phyloP scores from a whole-genome alignment of 305 asterid genomes.

The Stenogyne calaminthoides region DNA sequence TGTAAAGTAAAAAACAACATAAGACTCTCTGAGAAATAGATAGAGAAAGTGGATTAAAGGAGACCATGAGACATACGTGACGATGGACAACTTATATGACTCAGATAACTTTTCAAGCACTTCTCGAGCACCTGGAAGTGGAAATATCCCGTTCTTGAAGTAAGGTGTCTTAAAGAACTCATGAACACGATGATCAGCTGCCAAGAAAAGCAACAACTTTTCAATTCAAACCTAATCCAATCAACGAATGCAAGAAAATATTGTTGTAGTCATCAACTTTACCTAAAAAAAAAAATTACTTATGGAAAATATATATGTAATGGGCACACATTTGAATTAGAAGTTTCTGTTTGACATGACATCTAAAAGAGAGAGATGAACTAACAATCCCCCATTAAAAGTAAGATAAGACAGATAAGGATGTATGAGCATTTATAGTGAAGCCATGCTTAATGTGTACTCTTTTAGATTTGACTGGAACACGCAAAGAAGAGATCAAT shows the following conservation, averaged over 20 bases:
- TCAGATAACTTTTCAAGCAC: slow-evolving; percentile 71
- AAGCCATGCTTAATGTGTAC: background rate
- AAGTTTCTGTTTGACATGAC: background rate
- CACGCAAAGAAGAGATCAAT: background rate
- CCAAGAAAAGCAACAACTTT: slow-evolving; percentile 29
- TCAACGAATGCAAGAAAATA: slow-evolving; percentile 18
- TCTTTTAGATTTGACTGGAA: slow-evolving; percentile 1
- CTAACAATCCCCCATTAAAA: background rate
- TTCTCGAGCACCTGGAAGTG: slow-evolving; percentile 87
- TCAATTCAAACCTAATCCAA: background rate
- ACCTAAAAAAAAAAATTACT: background rate
- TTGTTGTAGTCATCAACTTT: background rate
- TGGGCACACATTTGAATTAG: background rate
- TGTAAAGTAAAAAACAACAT: background rate
- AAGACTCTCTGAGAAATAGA: background rate
- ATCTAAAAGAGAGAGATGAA: background rate
- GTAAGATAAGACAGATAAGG: background rate
- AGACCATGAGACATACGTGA: slow-evolving; percentile 59
- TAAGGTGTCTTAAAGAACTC: slow-evolving; percentile 86
- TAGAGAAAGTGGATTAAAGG: slow-evolving; percentile 11
- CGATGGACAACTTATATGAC: slow-evolving; percentile 66
- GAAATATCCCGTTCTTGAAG: slow-evolving; percentile 82
- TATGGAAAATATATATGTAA: fast-evolving
- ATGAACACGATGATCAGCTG: slow-evolving; percentile 90
- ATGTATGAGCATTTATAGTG: background rate